phyloP scores from a whole-genome alignment of 768 basidiomycete genomes.

The Mrakia frigida region DNA sequence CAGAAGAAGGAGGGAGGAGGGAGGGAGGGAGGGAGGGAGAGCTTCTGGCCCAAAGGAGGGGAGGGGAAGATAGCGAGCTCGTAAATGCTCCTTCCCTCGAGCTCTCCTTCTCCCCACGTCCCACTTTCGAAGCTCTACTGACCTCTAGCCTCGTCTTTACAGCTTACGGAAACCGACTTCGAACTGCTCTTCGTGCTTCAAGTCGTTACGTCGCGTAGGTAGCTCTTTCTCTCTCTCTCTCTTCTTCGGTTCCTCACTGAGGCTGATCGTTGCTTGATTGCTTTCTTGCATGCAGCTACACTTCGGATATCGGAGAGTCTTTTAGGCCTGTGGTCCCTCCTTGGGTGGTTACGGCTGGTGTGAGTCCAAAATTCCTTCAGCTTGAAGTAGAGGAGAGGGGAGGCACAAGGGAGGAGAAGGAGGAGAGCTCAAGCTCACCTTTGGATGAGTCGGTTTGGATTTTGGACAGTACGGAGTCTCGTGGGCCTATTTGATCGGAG shows the following conservation, averaged over 20 bases:
- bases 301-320: constrained; percentile 44
- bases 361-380: not conserved
- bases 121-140: not conserved
- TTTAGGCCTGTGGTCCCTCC: constrained; percentile 44
- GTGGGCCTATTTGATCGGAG: constrained; percentile 44
- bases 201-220: constrained; percentile 43
- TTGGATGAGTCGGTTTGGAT: not conserved
- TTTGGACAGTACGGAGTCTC: constrained; percentile 41
- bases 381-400: constrained; percentile 30
- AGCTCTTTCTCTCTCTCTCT: not conserved
- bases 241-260: no score
- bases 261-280: not conserved
- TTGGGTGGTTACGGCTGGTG: constrained; percentile 36
- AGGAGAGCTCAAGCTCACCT: not conserved
- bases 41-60: no score
- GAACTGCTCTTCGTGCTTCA: constrained; percentile 42
- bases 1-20: not conserved
- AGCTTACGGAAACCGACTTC: constrained; percentile 44
- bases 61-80: not conserved
- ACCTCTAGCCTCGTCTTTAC: not conserved
- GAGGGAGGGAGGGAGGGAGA: not conserved
- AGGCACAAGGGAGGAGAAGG: constrained; percentile 32
- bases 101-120: not conserved
- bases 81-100: not conserved
- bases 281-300: constrained; percentile 6